phyloP scores from a whole-genome alignment of 306 rosid genomes.

The Arachis stenosperma region DNA sequence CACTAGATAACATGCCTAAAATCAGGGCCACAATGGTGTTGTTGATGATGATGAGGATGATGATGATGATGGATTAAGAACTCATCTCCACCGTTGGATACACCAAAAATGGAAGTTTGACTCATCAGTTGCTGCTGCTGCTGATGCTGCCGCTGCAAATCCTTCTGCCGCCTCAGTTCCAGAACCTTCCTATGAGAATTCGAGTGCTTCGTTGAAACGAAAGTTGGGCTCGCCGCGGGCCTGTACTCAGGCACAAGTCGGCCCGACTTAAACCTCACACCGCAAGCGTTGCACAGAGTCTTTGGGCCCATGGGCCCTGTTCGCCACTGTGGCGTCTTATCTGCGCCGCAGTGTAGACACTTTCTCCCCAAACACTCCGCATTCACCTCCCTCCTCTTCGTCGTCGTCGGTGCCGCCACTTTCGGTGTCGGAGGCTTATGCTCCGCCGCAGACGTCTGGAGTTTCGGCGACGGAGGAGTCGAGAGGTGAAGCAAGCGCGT shows the following conservation, averaged over 20 bases:
- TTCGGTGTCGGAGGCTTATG: constrained; percentile 22
- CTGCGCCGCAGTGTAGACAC: constrained; percentile 68
- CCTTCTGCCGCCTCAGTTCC: constrained; percentile 73
- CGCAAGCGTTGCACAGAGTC: constrained; percentile 75
- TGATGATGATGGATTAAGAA: constrained; percentile 63
- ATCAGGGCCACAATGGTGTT: constrained; percentile 59
- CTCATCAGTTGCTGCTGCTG: constrained; percentile 55
- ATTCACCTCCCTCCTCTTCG: constrained; percentile 51
- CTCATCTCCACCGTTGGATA: constrained; percentile 81
- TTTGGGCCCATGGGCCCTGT: constrained; percentile 83
- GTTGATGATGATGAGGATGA: constrained; percentile 44
- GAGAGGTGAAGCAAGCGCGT: constrained; percentile 84
- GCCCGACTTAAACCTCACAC: constrained; percentile 73
- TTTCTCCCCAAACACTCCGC: constrained; percentile 55
- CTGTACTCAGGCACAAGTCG: constrained; percentile 71
- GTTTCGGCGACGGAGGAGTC: not conserved
- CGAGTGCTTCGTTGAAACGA: constrained; percentile 61
- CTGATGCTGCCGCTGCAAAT: constrained; percentile 56
- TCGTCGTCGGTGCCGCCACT: not conserved
- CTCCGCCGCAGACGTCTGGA: constrained; percentile 9
- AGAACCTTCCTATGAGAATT: constrained; percentile 76
- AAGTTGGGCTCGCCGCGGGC: constrained; percentile 77
- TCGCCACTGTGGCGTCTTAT: constrained; percentile 80
- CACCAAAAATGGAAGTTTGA: constrained; percentile 73
- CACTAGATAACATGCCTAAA: constrained; percentile 70